phyloP scores from a whole-genome alignment of 2,329 filamentous ascomycete species.

The Calonectria ilicicola region DNA sequence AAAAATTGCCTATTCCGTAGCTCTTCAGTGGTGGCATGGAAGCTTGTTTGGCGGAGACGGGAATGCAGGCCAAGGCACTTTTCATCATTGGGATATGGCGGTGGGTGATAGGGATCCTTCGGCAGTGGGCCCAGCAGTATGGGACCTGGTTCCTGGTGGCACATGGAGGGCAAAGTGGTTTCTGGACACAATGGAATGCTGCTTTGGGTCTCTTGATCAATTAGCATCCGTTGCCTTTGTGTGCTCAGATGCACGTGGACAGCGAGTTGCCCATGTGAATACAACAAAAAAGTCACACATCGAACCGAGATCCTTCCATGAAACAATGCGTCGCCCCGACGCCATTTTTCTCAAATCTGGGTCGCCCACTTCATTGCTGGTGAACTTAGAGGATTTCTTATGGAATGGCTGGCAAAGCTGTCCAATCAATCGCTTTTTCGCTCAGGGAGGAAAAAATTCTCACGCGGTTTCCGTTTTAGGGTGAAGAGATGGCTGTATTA shows the following conservation, averaged over 20 bases:
- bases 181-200: background rate
- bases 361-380: background rate
- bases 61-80: slow-evolving; percentile 40
- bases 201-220: background rate
- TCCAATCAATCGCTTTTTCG: background rate
- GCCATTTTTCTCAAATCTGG: background rate
- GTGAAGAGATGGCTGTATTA: background rate
- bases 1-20: background rate
- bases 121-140: slow-evolving; percentile 15
- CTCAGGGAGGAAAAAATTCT: background rate
- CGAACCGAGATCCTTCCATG: background rate
- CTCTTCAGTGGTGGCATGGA: slow-evolving; percentile 15
- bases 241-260: background rate
- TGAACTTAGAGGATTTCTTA: background rate
- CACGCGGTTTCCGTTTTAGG: background rate
- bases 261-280: background rate
- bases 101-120: background rate
- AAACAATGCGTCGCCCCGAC: background rate
- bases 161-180: background rate
- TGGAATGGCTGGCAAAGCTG: background rate
- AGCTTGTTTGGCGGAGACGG: slow-evolving; percentile 41
- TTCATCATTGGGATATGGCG: slow-evolving; percentile 15
- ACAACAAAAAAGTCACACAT: background rate
- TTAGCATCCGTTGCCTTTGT: background rate
- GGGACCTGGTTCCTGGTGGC: background rate